Conservation (phyloP, 768 basidiomycete genomes). For the Boletus rubescentipes region DNA sequence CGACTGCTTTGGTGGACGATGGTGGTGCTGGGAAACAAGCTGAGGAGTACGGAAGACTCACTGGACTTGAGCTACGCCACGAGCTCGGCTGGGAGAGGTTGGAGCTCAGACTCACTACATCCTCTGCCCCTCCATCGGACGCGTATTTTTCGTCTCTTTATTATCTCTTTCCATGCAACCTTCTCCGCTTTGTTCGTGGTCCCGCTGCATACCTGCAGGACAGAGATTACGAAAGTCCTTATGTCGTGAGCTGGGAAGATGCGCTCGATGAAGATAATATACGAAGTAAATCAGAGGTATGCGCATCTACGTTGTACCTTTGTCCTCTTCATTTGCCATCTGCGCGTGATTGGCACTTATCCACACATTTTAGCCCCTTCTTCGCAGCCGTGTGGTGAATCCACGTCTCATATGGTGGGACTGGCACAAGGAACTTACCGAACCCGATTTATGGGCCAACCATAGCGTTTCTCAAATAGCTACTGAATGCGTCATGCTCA, state of each 20-base stretch:
- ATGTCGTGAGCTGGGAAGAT: slow-evolving; percentile 68
- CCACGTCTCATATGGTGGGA: slow-evolving; percentile 69
- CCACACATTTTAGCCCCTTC: slow-evolving; percentile 47
- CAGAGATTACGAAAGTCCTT: slow-evolving; percentile 53
- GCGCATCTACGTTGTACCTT: slow-evolving; percentile 12
- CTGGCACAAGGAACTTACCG: slow-evolving; percentile 58
- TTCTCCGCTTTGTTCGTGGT: slow-evolving; percentile 72
- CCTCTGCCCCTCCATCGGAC: slow-evolving; percentile 57
- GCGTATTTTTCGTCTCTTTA: slow-evolving; percentile 79
- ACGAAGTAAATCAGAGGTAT: slow-evolving; percentile 69
- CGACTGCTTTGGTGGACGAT: slow-evolving; percentile 38
- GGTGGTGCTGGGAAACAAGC: slow-evolving; percentile 6
- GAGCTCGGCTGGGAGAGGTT: slow-evolving; percentile 70
- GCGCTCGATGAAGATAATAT: slow-evolving; percentile 69
- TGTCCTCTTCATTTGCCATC: neutral
- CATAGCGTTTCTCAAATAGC: slow-evolving; percentile 61
- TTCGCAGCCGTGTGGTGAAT: slow-evolving; percentile 73
- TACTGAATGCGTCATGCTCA: slow-evolving; percentile 69
- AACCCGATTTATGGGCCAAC: slow-evolving; percentile 65
- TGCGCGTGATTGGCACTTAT: neutral
- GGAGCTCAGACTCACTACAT: slow-evolving; percentile 56
- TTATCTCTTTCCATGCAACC: slow-evolving; percentile 89
- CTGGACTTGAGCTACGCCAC: slow-evolving; percentile 45
- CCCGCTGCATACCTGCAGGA: slow-evolving; percentile 64
- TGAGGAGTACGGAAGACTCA: slow-evolving; percentile 35